Evolutionary conservation across 139 green algal species (phyloP).

Genomic region (Raphidocelis subcapitata): DNA sequence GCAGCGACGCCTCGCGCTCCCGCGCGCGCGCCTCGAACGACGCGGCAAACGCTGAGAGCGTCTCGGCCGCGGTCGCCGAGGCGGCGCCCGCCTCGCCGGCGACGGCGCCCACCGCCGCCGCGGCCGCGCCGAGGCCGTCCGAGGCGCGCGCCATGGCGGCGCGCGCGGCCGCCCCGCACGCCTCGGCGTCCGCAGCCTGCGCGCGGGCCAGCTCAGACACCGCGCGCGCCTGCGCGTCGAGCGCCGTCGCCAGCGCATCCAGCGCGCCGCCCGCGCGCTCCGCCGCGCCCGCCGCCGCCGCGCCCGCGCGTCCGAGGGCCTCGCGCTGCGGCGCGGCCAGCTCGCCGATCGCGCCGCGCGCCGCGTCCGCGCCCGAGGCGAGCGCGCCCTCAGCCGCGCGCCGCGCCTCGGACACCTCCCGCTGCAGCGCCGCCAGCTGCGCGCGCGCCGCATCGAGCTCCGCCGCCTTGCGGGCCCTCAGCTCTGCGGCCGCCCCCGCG

Average conservation of each 20-base stretch:
- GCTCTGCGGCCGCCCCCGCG: neutral
- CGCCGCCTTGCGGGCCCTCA: slow-evolving; percentile 22
- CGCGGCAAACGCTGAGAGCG: neutral
- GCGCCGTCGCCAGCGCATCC: slow-evolving; percentile 17
- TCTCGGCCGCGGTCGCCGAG: neutral
- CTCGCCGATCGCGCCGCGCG: neutral
- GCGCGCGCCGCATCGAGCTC: slow-evolving; percentile 39
- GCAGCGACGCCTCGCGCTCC: slow-evolving; percentile 35
- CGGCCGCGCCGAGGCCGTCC: too few relatives aligned
- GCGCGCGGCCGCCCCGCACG: neutral
- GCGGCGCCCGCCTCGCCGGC: neutral
- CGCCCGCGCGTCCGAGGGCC: neutral
- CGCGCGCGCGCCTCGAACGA: slow-evolving; percentile 8
- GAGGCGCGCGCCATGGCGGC: slow-evolving; percentile 1
- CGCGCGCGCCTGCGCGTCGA: slow-evolving; percentile 30
- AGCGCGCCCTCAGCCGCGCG: slow-evolving; percentile 2
- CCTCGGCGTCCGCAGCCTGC: slow-evolving; percentile 9
- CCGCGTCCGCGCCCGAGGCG: neutral
- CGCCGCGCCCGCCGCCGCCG: neutral
- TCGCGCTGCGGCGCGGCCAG: slow-evolving; percentile 2
- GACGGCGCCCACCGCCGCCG: neutral
- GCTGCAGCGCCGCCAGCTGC: slow-evolving; percentile 44
- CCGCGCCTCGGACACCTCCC: slow-evolving; percentile 23
- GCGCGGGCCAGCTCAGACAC: slow-evolving; percentile 38
- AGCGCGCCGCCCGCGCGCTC: slow-evolving; percentile 17